phyloP scores from a whole-genome alignment of 441 rosid species.

The Corymbia citriodora region DNA sequence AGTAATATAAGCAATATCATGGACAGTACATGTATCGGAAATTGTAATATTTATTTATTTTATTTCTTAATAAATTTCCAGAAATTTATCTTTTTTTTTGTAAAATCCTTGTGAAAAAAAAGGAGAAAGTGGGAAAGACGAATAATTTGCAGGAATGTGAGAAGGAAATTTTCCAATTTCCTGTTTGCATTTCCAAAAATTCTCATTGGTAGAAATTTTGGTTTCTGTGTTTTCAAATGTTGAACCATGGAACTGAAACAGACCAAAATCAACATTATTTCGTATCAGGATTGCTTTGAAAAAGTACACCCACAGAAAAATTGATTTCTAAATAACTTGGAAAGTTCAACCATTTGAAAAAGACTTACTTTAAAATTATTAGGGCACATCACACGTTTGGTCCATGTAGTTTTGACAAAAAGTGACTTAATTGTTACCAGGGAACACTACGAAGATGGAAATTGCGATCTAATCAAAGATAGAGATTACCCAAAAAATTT shows the following conservation, averaged over 20 bases:
- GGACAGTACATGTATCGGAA: no score
- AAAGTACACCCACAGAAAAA: no score
- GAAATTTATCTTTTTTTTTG: no score
- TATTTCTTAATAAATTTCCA: no score
- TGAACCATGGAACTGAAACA: background rate
- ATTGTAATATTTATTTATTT: no score
- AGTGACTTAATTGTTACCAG: background rate
- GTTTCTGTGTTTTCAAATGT: background rate
- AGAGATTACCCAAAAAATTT: background rate
- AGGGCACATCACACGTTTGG: background rate
- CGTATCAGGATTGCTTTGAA: no score
- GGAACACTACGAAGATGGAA: background rate
- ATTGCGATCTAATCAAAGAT: no score
- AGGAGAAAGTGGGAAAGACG: no score
- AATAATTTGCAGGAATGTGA: no score
- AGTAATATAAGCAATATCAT: no score
- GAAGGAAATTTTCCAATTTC: background rate
- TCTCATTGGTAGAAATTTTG: background rate
- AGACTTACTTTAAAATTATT: background rate
- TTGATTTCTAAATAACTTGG: background rate
- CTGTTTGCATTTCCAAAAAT: background rate
- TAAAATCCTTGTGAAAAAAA: no score
- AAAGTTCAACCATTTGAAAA: background rate
- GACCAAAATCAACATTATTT: background rate
- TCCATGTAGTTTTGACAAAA: background rate